Percentiles rank a stretch among this genome's conserved stretches.
Conservation (phyloP, 2,329 filamentous ascomycete genomes). For the Ramularia endophylla region DNA sequence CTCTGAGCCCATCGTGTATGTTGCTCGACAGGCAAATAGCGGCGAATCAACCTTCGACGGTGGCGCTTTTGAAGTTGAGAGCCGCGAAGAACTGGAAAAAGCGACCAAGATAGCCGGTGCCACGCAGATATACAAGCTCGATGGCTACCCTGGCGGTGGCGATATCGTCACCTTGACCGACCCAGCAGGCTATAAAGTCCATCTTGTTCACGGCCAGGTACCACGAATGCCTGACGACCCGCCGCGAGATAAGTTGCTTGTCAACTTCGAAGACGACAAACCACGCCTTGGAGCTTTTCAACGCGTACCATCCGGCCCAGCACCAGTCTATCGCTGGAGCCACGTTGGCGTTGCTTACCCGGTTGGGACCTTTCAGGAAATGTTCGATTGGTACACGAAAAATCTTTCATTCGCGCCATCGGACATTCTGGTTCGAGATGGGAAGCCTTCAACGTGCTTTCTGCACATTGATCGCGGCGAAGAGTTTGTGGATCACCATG, state of each 20-base stretch:
- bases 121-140: conserved; percentile 21
- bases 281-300: conserved; percentile 26
- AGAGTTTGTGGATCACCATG: conserved; percentile 50
- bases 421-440: conserved; percentile 33
- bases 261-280: conserved; percentile 30
- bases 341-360: conserved; percentile 36
- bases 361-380: conserved; percentile 30
- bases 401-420: conserved; percentile 45
- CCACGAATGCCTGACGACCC: conserved; percentile 7
- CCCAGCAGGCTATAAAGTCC: conserved; percentile 30
- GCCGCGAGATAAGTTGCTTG: conserved; percentile 19
- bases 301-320: conserved; percentile 37
- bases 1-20: conserved; percentile 40
- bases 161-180: too few species aligned
- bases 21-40: conserved; percentile 32
- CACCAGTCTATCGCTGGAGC: conserved; percentile 41
- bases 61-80: conserved; percentile 35
- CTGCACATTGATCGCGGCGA: conserved; percentile 50
- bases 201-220: conserved; percentile 32
- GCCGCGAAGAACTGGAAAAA: conserved; percentile 32
- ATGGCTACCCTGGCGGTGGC: conserved; percentile 31
- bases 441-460: conserved; percentile 32
- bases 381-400: conserved; percentile 35
- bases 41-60: conserved; percentile 31
- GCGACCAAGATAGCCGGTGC: conserved; percentile 22